Conservation (phyloP, 768 basidiomycete species). For the Agrocybe praecox region DNA sequence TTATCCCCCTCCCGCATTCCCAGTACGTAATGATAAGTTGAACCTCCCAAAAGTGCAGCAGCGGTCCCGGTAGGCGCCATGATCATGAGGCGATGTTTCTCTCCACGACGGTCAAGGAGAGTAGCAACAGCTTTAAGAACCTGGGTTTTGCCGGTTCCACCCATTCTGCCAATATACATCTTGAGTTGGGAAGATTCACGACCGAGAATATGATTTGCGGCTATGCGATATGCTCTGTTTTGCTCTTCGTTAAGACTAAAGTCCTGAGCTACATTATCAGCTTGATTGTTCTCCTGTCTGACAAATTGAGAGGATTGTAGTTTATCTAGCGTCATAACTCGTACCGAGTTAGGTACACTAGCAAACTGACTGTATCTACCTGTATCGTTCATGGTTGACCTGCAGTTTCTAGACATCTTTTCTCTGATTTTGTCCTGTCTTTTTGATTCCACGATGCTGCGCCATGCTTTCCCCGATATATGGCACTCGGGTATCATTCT, state of each 20-base stretch:
- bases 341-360: too few species aligned
- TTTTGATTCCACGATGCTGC: too few species aligned
- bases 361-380: too few species aligned
- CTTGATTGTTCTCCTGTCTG: slow-evolving; percentile 1
- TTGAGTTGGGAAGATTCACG: slow-evolving; percentile 18
- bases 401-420: too few species aligned
- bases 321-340: too few species aligned
- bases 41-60: slow-evolving; percentile 24
- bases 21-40: slow-evolving; percentile 33
- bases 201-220: slow-evolving; percentile 27
- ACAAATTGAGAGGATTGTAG: too few species aligned
- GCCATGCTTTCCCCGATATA: too few species aligned
- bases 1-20: slow-evolving; percentile 11
- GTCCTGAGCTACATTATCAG: background rate
- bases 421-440: too few species aligned
- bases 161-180: slow-evolving; percentile 38
- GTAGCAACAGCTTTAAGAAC: slow-evolving; percentile 27
- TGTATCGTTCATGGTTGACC: too few species aligned
- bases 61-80: slow-evolving; percentile 16
- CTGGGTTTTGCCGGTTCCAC: slow-evolving; percentile 35
- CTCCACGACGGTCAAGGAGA: slow-evolving; percentile 20
- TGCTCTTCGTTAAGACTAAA: background rate
- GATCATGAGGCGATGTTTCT: slow-evolving; percentile 18
- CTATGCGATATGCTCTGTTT: slow-evolving; percentile 27
- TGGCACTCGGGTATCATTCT: too few species aligned